phyloP scores from a whole-genome alignment of 345 rosid genomes.

The Brassica nigra region DNA sequence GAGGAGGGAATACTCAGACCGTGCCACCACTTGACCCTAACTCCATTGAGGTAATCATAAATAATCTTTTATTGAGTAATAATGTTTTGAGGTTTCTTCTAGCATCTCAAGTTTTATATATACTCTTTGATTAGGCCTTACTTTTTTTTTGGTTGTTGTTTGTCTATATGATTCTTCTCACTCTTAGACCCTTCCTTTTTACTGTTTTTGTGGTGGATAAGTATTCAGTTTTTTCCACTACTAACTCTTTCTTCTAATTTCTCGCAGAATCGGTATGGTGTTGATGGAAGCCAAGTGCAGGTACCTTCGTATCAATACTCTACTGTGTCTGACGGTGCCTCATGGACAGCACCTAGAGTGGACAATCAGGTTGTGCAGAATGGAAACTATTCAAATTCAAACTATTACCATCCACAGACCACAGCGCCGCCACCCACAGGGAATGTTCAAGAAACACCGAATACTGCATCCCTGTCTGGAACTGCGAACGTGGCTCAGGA shows the following conservation, averaged over 20 bases:
- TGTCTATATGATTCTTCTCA: not conserved
- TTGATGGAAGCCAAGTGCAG: conserved; percentile 67
- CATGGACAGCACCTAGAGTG: conserved; percentile 62
- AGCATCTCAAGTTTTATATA: conserved; percentile 6
- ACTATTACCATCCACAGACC: conserved; percentile 49
- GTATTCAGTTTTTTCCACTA: not conserved
- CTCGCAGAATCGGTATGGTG: conserved; percentile 58
- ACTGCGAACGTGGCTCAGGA: conserved; percentile 59
- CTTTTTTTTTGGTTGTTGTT: not conserved
- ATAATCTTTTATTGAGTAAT: no score
- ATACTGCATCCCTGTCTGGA: conserved; percentile 56
- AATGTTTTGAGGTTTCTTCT: not conserved
- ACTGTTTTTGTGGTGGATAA: conserved; percentile 2
- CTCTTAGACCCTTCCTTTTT: not conserved
- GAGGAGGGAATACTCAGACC: conserved; percentile 61
- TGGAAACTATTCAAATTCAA: conserved; percentile 53
- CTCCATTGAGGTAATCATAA: conserved; percentile 66
- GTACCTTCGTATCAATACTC: conserved; percentile 53
- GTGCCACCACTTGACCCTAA: conserved; percentile 60
- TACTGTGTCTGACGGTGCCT: conserved; percentile 46
- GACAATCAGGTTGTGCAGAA: conserved; percentile 58
- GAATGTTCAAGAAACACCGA: conserved; percentile 52
- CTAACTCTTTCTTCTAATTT: conserved; percentile 2
- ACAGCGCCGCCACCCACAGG: conserved; percentile 51
- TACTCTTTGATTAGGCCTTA: conserved; percentile 16